These are phyloP conservation scores for Knufia petricola DNA, from an alignment of 2,329 filamentous ascomycete genomes.

Conservation along the genomic window DNA sequence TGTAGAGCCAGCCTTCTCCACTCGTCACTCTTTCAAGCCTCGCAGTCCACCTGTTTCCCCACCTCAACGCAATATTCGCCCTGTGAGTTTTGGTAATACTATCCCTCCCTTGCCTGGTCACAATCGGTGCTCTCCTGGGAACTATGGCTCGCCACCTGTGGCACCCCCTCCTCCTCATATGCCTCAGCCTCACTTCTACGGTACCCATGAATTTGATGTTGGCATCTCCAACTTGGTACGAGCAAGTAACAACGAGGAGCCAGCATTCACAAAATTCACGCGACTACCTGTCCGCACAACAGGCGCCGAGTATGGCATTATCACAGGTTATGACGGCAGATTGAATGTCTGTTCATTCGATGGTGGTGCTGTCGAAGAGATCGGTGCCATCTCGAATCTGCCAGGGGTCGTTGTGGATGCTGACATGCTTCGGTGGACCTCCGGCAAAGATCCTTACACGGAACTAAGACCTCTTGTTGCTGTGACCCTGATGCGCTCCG, in stretches of 20 bases:
- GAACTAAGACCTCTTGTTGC: slow-evolving; percentile 63
- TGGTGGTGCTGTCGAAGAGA: slow-evolving; percentile 59
- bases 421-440: slow-evolving; percentile 67
- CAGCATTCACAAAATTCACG: slow-evolving; percentile 18
- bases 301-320: slow-evolving; percentile 51
- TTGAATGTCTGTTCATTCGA: slow-evolving; percentile 66
- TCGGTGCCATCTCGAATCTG: slow-evolving; percentile 64
- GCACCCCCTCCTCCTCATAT: slow-evolving; percentile 60
- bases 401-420: slow-evolving; percentile 71
- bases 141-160: slow-evolving; percentile 44
- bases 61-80: slow-evolving; percentile 30
- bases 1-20: slow-evolving; percentile 31
- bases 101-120: slow-evolving; percentile 29
- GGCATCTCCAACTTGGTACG: slow-evolving; percentile 39
- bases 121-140: slow-evolving; percentile 33
- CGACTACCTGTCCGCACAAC: slow-evolving; percentile 10
- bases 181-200: slow-evolving; percentile 67
- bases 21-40: slow-evolving; percentile 32
- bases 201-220: slow-evolving; percentile 61
- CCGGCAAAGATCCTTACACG: slow-evolving; percentile 42
- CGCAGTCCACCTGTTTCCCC: slow-evolving; percentile 36
- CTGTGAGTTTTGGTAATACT: slow-evolving; percentile 35
- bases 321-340: slow-evolving; percentile 72
- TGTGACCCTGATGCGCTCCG: slow-evolving; percentile 63
- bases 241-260: slow-evolving; percentile 53